phyloP scores from a whole-genome alignment of 2,329 filamentous ascomycete genomes.

The Aspergillus thermomutatus region DNA sequence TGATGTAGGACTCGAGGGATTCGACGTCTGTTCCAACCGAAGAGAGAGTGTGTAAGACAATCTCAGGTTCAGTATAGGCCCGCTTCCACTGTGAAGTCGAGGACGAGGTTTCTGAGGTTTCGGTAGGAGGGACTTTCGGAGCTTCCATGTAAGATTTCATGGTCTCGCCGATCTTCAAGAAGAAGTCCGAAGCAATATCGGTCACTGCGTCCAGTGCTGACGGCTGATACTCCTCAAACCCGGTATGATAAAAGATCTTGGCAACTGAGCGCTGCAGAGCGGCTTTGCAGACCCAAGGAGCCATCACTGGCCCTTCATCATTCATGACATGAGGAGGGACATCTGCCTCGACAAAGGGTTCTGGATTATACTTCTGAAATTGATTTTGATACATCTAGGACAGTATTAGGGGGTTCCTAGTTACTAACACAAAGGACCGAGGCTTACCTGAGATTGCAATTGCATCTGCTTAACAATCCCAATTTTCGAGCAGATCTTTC shows the following conservation, averaged over 20 bases:
- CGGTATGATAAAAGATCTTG: constrained; percentile 92
- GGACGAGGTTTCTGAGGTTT: constrained; percentile 40
- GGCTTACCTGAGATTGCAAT: constrained; percentile 80
- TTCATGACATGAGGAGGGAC: constrained; percentile 85
- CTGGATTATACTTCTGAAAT: constrained; percentile 91
- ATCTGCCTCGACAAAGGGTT: constrained; percentile 83
- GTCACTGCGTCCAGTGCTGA: constrained; percentile 88
- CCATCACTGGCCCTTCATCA: constrained; percentile 84
- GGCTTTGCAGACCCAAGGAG: constrained; percentile 73
- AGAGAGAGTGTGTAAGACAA: constrained; percentile 78
- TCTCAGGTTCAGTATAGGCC: constrained; percentile 78
- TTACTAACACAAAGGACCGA: neutral
- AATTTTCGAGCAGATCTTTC: constrained; percentile 94
- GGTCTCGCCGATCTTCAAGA: constrained; percentile 75
- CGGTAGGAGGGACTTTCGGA: constrained; percentile 64
- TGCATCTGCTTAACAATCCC: constrained; percentile 99
- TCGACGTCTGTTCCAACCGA: constrained; percentile 82
- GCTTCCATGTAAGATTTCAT: constrained; percentile 80
- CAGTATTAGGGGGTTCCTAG: constrained; percentile 6
- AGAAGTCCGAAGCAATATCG: constrained; percentile 85
- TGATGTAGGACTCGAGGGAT: constrained; percentile 77
- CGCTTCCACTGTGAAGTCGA: constrained; percentile 52
- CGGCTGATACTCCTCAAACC: constrained; percentile 95
- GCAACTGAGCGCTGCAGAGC: constrained; percentile 87
- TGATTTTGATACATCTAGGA: constrained; percentile 92